Percentiles rank a stretch among this genome's conserved stretches.
These are phyloP conservation scores for Verticillium alfalfae DNA, from an alignment of 2,329 filamentous ascomycete genomes.

Conservation along the genomic window DNA sequence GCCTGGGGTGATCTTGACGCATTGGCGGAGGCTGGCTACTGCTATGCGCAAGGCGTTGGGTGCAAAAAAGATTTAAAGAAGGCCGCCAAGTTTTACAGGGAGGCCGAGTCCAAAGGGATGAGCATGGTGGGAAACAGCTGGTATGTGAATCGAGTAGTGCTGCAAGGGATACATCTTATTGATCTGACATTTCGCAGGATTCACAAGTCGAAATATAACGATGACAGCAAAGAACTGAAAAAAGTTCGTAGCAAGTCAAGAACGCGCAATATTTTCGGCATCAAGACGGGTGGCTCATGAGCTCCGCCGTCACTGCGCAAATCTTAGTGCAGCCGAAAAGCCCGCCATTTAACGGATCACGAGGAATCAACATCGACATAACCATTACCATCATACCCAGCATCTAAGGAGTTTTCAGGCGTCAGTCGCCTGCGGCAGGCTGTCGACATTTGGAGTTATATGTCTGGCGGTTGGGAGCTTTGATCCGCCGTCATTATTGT, in stretches of 20 bases:
- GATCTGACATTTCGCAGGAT: constrained; percentile 56
- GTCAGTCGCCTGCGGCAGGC: neutral
- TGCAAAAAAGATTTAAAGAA: constrained; percentile 96
- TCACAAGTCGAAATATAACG: constrained; percentile 89
- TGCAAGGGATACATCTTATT: constrained; percentile 2
- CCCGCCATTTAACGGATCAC: constrained; percentile 11
- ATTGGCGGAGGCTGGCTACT: constrained; percentile 89
- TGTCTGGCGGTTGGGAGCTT: neutral
- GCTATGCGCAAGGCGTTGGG: constrained; percentile 88
- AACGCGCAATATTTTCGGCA: constrained; percentile 66
- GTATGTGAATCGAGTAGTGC: constrained; percentile 46
- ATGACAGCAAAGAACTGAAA: constrained; percentile 54
- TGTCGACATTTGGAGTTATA: neutral
- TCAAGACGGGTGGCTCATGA: constrained; percentile 20
- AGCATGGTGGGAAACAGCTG: constrained; percentile 98
- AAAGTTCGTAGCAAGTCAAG: constrained; percentile 72
- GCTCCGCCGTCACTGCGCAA: neutral
- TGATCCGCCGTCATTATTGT: neutral
- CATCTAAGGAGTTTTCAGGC: neutral
- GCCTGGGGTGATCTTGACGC: constrained; percentile 95
- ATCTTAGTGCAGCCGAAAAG: neutral
- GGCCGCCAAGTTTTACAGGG: constrained; percentile 83
- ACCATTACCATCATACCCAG: constrained; percentile 9
- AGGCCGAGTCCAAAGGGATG: constrained; percentile 88
- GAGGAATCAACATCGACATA: constrained; percentile 11